Conservation (phyloP, 1,139 yeast genomes). For the Candida sanyaensis region DNA sequence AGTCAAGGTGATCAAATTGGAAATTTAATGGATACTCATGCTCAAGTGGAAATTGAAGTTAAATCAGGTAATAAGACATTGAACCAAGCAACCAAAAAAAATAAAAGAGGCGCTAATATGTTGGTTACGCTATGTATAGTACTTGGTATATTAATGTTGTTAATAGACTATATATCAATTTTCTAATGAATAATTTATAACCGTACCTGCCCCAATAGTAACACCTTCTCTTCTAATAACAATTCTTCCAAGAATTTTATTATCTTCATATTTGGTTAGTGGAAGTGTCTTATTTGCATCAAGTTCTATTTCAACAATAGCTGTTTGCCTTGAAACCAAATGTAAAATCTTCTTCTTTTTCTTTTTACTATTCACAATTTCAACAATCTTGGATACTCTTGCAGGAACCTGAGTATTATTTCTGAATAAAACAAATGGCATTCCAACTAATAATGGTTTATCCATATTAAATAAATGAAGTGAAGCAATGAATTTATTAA, state of each 20-base stretch:
- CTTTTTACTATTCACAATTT: constrained; percentile 33
- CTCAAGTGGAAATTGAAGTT: constrained; percentile 68
- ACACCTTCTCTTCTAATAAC: constrained; percentile 84
- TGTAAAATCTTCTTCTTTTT: constrained; percentile 65
- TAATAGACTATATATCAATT: constrained; percentile 58
- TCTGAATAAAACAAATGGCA: constrained; percentile 79
- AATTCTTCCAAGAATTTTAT: constrained; percentile 72
- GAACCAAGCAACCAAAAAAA: constrained; percentile 68
- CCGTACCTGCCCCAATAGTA: constrained; percentile 87
- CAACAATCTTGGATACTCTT: constrained; percentile 57
- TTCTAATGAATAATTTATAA: constrained; percentile 24
- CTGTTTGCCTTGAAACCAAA: constrained; percentile 71
- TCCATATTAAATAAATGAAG: constrained; percentile 69
- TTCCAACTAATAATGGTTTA: constrained; percentile 78
- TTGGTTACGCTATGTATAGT: constrained; percentile 61
- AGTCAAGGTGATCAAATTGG: constrained; percentile 76
- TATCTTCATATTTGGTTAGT: constrained; percentile 57
- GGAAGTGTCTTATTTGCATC: constrained; percentile 60
- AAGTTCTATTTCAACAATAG: constrained; percentile 68
- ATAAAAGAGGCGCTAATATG: constrained; percentile 69
- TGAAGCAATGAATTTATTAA: constrained; percentile 53
- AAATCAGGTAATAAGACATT: constrained; percentile 73
- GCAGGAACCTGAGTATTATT: constrained; percentile 82
- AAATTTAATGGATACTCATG: constrained; percentile 68
- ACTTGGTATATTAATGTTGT: constrained; percentile 61